Conservation (phyloP, 2,329 filamentous ascomycete species). For the Aspergillus viridinutans region DNA sequence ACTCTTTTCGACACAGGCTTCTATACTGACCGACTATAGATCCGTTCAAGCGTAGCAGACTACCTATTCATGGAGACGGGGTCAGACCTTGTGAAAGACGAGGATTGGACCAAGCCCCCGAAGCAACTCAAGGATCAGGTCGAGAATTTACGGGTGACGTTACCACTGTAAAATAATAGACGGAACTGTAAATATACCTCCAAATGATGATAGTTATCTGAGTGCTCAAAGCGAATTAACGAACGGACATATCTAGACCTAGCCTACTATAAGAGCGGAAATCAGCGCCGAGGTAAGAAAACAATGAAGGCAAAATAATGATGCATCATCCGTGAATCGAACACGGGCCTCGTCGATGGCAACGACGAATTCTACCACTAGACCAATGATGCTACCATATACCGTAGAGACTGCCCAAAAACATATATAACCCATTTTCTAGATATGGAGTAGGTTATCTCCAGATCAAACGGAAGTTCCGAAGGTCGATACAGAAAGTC, state of each 20-base stretch:
- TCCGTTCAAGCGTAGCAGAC: slow-evolving; percentile 34
- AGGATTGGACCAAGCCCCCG: slow-evolving; percentile 34
- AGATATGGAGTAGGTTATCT: not conserved
- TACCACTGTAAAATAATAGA: slow-evolving; percentile 12
- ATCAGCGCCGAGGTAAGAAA: too few species aligned
- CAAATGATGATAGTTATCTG: not conserved
- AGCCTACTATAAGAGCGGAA: too few species aligned
- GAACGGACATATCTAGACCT: too few species aligned
- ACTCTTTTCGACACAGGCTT: not conserved
- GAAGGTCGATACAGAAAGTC: not conserved
- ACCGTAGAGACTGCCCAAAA: too few species aligned
- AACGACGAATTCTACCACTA: slow-evolving; percentile 46
- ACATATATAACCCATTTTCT: too few species aligned
- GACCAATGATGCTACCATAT: slow-evolving; percentile 37
- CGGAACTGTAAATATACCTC: not conserved
- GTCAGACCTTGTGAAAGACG: slow-evolving; percentile 25
- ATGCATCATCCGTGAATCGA: slow-evolving; percentile 47
- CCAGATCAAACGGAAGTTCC: not conserved
- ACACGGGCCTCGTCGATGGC: slow-evolving; percentile 46
- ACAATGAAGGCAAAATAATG: too few species aligned
- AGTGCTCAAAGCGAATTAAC: not conserved
- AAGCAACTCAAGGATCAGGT: slow-evolving; percentile 33
- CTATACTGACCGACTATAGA: slow-evolving; percentile 19
- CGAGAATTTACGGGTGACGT: slow-evolving; percentile 21
- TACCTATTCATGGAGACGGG: slow-evolving; percentile 33